Base-by-base conservation (phyloP, 1,284 basidiomycete genomes). In the Puccinia hordei region DNA sequence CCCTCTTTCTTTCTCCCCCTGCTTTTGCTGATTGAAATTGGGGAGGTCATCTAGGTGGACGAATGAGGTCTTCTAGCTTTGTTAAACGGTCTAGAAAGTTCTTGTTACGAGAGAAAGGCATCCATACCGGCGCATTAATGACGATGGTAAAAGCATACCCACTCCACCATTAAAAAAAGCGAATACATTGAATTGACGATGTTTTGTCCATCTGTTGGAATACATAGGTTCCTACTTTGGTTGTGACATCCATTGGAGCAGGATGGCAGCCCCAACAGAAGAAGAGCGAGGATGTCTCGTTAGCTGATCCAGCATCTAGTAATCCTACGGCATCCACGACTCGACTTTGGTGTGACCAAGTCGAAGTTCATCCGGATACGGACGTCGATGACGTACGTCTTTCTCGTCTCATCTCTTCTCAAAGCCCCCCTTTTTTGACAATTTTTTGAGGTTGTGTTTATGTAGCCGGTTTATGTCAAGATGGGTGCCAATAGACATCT, bases 161-260 rank as follows among this genome's bases (percentile, higher is more conserved):
- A 5, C 9, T 76, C 17, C 46, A 17, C 10, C 41, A 65, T 44
- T 0, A 30, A 30, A 44, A 41, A n/a, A n/a, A n/a, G n/a, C n/a
- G n/a, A n/a, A n/a, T n/a, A n/a, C n/a, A n/a, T n/a, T n/a, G n/a
- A n/a, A n/a, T n/a, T n/a, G n/a, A n/a, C n/a, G n/a, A n/a, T n/a
- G n/a, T n/a, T n/a, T n/a, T 41, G 44, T 73, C 30, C 6, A 19
- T 71, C 0, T 49, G 44, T 46, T 55, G 3, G 12, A 6, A 10
- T 2, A 90, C 93, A 2, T 95, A 96, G 92, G 90, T 94, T 0
- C 95, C 94, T 12, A 91, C 92, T 0, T 86, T 97, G 24, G 90
- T 97, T 82, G 91, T 92, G 33, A 91, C 93, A 10, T 91, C 93
- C 8, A 90, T 96, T 68, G 94, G 92, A 81, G 92, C 92, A 72